Evolutionary conservation across 768 basidiomycete species (phyloP).

Genomic region (Rhizopogon vulgaris): DNA sequence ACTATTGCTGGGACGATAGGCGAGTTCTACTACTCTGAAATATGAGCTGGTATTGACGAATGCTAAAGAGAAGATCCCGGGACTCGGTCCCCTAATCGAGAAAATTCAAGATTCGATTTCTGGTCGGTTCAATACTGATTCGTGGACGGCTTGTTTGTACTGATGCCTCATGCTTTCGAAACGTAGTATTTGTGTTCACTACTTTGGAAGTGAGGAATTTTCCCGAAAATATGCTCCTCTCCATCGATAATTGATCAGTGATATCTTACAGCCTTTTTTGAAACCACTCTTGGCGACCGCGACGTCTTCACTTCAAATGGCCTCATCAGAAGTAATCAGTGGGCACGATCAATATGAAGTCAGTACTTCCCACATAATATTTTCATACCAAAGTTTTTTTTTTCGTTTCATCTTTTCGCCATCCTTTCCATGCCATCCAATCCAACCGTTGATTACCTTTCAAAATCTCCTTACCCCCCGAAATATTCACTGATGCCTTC

Average conservation of each 20-base stretch:
- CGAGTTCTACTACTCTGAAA: slow-evolving; percentile 17
- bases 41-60: background rate
- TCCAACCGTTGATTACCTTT: no score
- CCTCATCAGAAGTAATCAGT: slow-evolving; percentile 74
- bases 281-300: slow-evolving; percentile 74
- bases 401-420: background rate
- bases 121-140: slow-evolving; percentile 29
- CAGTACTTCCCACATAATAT: background rate
- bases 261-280: slow-evolving; percentile 56
- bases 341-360: slow-evolving; percentile 77
- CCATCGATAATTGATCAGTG: background rate
- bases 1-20: slow-evolving; percentile 72
- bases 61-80: slow-evolving; percentile 72
- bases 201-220: slow-evolving; percentile 61
- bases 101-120: slow-evolving; percentile 72
- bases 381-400: background rate
- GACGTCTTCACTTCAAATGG: slow-evolving; percentile 51
- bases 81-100: slow-evolving; percentile 65
- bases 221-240: background rate
- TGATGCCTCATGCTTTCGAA: slow-evolving; percentile 4
- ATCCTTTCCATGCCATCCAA: background rate
- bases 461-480: no score
- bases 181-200: slow-evolving; percentile 71
- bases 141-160: background rate
- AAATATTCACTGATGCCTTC: background rate